Percentiles rank a stretch among this genome's conserved stretches.
Conservation (phyloP, 768 basidiomycete species). For the Paxillus rubicundulus region DNA sequence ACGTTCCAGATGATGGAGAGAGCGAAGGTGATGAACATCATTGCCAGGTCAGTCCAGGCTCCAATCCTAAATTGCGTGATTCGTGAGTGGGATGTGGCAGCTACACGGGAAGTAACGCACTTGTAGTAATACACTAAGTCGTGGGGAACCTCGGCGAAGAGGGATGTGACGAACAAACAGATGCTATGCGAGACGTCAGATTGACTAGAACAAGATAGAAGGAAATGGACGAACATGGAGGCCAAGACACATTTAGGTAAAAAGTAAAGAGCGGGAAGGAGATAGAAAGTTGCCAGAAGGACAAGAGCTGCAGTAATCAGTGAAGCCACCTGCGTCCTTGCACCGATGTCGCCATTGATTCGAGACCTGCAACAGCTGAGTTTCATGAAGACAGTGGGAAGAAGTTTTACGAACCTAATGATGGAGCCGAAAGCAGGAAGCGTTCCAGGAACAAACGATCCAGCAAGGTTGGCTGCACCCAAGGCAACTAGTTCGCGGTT, state of each 20-base stretch:
- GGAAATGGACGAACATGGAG: constrained; percentile 60
- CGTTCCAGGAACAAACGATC: constrained; percentile 82
- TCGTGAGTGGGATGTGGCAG: not conserved
- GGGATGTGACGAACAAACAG: constrained; percentile 77
- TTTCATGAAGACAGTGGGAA: not conserved
- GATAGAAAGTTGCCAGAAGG: constrained; percentile 83
- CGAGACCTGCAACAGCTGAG: constrained; percentile 48
- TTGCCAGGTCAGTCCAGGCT: constrained; percentile 88
- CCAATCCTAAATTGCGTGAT: constrained; percentile 48
- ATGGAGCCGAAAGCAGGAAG: constrained; percentile 93
- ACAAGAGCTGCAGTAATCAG: constrained; percentile 72
- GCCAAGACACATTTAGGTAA: constrained; percentile 89
- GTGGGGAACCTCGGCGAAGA: constrained; percentile 83
- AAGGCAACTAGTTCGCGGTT: constrained; percentile 96
- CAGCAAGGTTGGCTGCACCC: constrained; percentile 73
- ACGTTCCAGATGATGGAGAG: constrained; percentile 88
- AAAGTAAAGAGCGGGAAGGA: constrained; percentile 81
- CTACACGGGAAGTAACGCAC: constrained; percentile 38
- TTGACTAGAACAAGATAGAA: not conserved
- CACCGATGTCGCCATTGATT: constrained; percentile 90
- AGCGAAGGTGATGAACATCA: constrained; percentile 87
- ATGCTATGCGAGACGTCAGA: constrained; percentile 50
- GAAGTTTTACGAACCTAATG: constrained; percentile 55
- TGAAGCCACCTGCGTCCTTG: constrained; percentile 85
- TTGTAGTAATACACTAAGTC: constrained; percentile 84